These are phyloP conservation scores for Pezicula radicicola DNA, from an alignment of 2,329 filamentous ascomycete genomes.

Conservation along the genomic window DNA sequence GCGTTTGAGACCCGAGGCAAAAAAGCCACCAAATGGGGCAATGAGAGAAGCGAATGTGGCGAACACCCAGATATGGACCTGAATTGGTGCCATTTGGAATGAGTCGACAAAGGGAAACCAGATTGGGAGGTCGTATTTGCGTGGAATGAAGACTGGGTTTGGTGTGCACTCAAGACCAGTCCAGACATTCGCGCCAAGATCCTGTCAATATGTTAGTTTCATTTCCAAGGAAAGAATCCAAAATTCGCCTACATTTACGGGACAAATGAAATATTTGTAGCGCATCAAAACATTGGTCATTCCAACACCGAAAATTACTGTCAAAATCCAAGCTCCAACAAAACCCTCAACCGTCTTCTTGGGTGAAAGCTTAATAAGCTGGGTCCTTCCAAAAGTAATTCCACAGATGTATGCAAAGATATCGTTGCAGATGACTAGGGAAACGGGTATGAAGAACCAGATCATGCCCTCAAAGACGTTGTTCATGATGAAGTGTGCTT, in stretches of 20 bases:
- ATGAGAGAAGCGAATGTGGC: conserved; percentile 95
- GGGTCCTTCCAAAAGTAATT: conserved; percentile 93
- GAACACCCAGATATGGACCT: conserved; percentile 87
- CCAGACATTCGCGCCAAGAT: conserved; percentile 90
- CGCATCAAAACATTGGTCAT: conserved; percentile 83
- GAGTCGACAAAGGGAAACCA: conserved; percentile 71
- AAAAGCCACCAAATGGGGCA: conserved; percentile 96
- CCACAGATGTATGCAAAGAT: conserved; percentile 98
- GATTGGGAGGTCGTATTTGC: conserved; percentile 69
- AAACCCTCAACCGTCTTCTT: conserved; percentile 99
- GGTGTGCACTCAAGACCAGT: conserved; percentile 85
- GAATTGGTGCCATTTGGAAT: conserved; percentile 80
- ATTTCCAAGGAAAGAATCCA: neutral
- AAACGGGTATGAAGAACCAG: conserved; percentile 96
- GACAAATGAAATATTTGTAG: conserved; percentile 97
- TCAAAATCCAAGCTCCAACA: conserved; percentile 94
- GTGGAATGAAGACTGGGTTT: conserved; percentile 86
- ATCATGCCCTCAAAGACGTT: conserved; percentile 99
- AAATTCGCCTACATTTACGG: conserved; percentile 68
- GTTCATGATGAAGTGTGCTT: conserved; percentile 99
- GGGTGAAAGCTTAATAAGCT: conserved; percentile 94
- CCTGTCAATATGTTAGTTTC: conserved; percentile 34
- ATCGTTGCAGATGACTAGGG: conserved; percentile 96
- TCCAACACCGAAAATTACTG: conserved; percentile 77
- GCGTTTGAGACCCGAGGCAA: conserved; percentile 93